Evolutionary conservation across 805 yeast genomes (phyloP), one percentile per base, ranked within the genome.

Genomic region (Candida easanensis): DNA sequence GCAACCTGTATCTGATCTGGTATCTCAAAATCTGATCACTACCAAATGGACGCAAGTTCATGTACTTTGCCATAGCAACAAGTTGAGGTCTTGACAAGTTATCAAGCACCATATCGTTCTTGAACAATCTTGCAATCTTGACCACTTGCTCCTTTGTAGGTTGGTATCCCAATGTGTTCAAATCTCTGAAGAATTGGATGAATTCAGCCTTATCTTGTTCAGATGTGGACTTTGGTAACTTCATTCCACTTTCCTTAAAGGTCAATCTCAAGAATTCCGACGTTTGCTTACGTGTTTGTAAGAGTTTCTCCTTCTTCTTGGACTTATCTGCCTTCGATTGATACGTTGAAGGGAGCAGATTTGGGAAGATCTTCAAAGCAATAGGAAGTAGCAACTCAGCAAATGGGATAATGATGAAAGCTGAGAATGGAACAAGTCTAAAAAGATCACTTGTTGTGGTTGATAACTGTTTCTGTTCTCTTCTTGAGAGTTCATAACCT

Each of bases 291-390:
- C 93, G 75, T 5, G 89, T 82, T 53, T 73, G 76, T 47, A 86
- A 65, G 44, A 86, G 68, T 44, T 69, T 66, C 48, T 73, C 74
- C 45, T 70, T 53, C 58, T 82, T 82, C 54, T 80, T 76, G 48
- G 77, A 81, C 53, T 73, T 78, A 43, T 80, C 85, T 33, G 68
- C 69, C 43, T 70, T 71, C 13, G 85, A 76, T 62, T 84, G 88
- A 64, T 88, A 91, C 4, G 99, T 93, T 25, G 97, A 88, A 5
- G 99, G 99, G 44, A 91, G 73, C 56, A 91, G 65, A 62, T 88
- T 88, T 60, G 99, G 99, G 80, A 93, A 91, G n/a, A 91, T 48
- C 65, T 86, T 87, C 48, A 91, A 69, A 2, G 97, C 97, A 31
- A 91, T 65, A 0, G 99, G 99, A 38, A 91, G 71, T 51, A 91